Evolutionary conservation across 1,284 basidiomycete genomes (phyloP), one percentile per base, ranked within the genome.

Genomic region (Fomitopsis schrenkii): DNA sequence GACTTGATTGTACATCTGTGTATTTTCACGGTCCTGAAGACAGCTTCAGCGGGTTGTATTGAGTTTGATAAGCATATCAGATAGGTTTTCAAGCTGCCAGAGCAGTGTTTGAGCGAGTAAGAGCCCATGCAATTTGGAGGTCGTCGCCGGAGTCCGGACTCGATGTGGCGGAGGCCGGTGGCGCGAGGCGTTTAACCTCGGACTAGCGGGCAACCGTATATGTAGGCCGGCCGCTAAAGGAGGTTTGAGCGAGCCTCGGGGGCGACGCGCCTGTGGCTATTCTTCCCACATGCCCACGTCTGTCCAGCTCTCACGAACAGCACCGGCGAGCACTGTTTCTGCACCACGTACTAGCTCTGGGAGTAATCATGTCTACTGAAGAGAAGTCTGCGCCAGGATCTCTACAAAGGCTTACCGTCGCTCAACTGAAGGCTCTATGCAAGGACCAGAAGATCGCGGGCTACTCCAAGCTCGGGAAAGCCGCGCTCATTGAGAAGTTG

Each of bases 391-490:
- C 72, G 52, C 66, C 78, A 57, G 59, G 67, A 15, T 30, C 48
- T 33, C 17, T 50, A 2, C 48, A 50, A 30, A 81, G 76, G 55
- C 67, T 86, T 1, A 87, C 83, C 5, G 84, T 88, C 9, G 71
- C 83, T 45, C 85, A 86, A 65, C 79, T 91, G 26, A 89, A 85
- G 68, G 79, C 79, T 2, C 63, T 90, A 22, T 91, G 87, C 73
- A 91, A 87, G 69, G 86, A 86, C 59, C 79, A 74, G 57, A 75
- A 79, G 22, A 75, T 91, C 22, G 68, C 76, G 40, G 86, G 85
- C 0, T 91, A 89, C 68, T 88, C 87, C 9, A 91, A 88, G 69
- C 80, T 90, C 12, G 70, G 73, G 35, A 90, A 90, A 70, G 72
- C 76, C 58, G 81, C 77, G 3, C 77, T 91, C 30, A 69, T 91